Evolutionary conservation across 2,329 filamentous ascomycete species (phyloP), one percentile per base, ranked within the genome.

Genomic region (Fusarium napiforme): DNA sequence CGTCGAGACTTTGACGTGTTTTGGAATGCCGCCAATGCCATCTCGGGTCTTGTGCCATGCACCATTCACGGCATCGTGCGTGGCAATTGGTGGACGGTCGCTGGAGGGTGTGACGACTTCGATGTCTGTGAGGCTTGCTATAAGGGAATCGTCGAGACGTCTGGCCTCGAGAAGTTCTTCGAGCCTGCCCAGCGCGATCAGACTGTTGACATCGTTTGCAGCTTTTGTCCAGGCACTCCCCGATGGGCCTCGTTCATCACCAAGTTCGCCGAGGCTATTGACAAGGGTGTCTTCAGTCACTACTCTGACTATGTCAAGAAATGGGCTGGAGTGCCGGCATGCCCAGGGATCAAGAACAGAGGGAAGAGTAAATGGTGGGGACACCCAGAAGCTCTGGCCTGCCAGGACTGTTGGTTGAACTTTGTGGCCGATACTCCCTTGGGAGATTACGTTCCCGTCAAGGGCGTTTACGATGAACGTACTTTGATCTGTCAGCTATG

Each of bases 61-160:
- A 79, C 78, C 0, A 63, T 63, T 0, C 57, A 78, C 2, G 81
- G 79, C 1, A 78, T 82, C 30, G 47, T 75, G 1, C 64, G 78
- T 4, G 80, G 81, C 3, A 81, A 78, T 3, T 83, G 81, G 80
- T 83, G 81, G 77, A 82, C 81, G 0, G 42, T 82, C 2, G 21
- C 60, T 1, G 77, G 78, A 2, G 76, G 67, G 0, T 75, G 78
- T 18, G 61, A 67, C 0, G 75, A 74, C 0, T 76, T 78, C 12
- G 71, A 73, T 18, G 71, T 83, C 1, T 83, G 82, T 37, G 78
- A 82, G 34, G 79, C 80, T 8, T 84, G 82, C 47, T 78, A 80
- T 57, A 68, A 69, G 0, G 81, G 81, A 4, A 72, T 80, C 19
- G 45, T 83, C 10, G 65, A 64, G 9, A 76, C 81, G 1, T 67